Base-by-base conservation (phyloP, 805 yeast genomes). In the Suhomyces vadensis region DNA sequence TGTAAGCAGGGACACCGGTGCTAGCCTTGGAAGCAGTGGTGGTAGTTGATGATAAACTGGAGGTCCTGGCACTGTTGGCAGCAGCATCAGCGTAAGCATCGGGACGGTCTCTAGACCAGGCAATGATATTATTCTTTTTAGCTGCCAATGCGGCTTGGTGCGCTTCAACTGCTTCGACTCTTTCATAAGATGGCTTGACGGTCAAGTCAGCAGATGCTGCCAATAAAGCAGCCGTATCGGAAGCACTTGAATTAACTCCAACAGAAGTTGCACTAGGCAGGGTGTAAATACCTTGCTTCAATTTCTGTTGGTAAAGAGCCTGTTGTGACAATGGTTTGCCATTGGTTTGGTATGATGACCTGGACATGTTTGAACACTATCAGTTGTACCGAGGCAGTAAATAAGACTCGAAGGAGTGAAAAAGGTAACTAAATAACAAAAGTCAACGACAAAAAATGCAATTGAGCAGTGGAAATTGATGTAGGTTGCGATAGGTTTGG, bases 221-320 rank as follows among this genome's bases (percentile, higher is more conserved):
- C 49, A 85, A 69, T 42, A 84, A 67, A 1, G 94, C 94, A 39
- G 95, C 92, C 5, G 85, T 79, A 58, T 83, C 89, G 11, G 87
- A 77, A 22, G 90, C 87, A 33, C 78, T 73, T 46, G 82, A 74
- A 48, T 78, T 74, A 23, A 84, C 85, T n/a, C 92, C 91, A 5
- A 81, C 65, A 8, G 74, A 65, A 3, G 71, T 71, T 41, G 64
- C 69, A 14, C 75, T 49, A 39, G 73, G 58, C 64, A 79, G 37
- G 78, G 85, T 51, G 65, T 71, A 84, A 27, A 79, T 71, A 22
- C 91, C 91, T 54, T 82, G 83, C 55, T 79, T 84, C 58, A 83
- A 65, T 53, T 82, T 83, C 43, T 88, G 91, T 54, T 79, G 83
- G 66, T 85, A 86, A 44, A 83, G 65, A 5, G 94, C 94, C 59